Base-by-base conservation (phyloP, 2,329 filamentous ascomycete species). In the Cytospora piceicola region DNA sequence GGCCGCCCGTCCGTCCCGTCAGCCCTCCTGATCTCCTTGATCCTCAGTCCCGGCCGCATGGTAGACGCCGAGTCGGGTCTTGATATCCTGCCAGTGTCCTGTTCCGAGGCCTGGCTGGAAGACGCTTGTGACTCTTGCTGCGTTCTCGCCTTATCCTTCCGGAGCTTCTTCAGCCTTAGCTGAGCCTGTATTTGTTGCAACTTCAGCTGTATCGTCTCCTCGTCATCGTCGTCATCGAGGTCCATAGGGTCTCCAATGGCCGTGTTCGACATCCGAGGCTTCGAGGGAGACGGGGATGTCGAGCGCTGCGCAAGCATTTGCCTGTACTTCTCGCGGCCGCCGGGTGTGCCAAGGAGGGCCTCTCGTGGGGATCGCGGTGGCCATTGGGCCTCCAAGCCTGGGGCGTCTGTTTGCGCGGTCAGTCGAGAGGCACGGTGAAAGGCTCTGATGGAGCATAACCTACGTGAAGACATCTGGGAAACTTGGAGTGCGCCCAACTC, bases 111-210 rank as follows among this genome's bases (percentile, higher is more conserved):
- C 56, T 63, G 56, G 22, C 63, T 57, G 29, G 57, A 46, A 6
- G 66, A 60, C 20, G 54, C 60, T n/a, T 63, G 58, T 27, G 63
- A 27, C 24, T 58, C 63, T 14, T 58, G 49, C 20, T 61, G 55
- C 9, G 63, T 46, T 46, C 63, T 60, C 3, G 81, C 78, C 73
- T 83, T 86, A 75, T 85, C 77, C 73, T 89, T 89, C 75, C 95
- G 91, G 17, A 98, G 80, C 73, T 90, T 93, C 77, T 97, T 98
- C 69, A 98, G 78, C 77, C 90, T 95, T 61, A 98, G 79, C 67
- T 90, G 89, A 8, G 94, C 93, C 76, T 98, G 90, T 66, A 99
- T 96, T 63, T 92, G 93, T 69, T 94, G 89, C 6, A 98, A 81
- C 75, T 96, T 89, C 68, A 99, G 80, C 73, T 96, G 88, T 39